Evolutionary conservation across 2,329 filamentous ascomycete genomes (phyloP).

Genomic region (Beauveria brongniartii): DNA sequence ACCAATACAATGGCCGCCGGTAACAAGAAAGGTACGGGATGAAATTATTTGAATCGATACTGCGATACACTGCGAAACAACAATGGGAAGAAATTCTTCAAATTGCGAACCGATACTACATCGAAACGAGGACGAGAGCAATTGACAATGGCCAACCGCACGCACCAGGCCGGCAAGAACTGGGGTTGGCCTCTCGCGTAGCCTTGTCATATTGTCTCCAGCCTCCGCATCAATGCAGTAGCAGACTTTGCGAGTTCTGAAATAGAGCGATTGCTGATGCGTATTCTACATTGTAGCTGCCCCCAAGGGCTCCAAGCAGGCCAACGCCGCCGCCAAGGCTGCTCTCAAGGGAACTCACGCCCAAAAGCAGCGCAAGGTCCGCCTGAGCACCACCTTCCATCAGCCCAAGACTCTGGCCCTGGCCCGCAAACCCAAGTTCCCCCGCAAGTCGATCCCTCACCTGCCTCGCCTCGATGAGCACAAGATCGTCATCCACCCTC

Average conservation of each 20-base stretch:
- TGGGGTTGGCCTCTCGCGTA: neutral
- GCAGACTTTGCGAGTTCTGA: conserved; percentile 70
- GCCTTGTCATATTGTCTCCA: neutral
- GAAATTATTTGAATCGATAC: conserved; percentile 14
- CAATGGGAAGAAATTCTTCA: conserved; percentile 3
- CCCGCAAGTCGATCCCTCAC: conserved; percentile 88
- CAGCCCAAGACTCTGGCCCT: conserved; percentile 92
- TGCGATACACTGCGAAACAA: conserved; percentile 2
- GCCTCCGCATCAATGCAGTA: conserved; percentile 52
- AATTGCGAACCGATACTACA: conserved; percentile 1
- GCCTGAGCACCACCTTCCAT: conserved; percentile 92
- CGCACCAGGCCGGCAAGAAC: neutral
- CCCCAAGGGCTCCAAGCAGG: conserved; percentile 69
- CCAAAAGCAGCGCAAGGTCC: conserved; percentile 89
- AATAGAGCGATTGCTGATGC: conserved; percentile 66
- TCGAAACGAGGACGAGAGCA: conserved; percentile 1
- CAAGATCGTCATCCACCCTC: conserved; percentile 95
- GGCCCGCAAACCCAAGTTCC: conserved; percentile 88
- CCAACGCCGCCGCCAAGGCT: conserved; percentile 89
- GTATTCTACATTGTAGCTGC: conserved; percentile 45
- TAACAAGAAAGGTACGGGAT: conserved; percentile 41
- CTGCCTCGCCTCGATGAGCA: conserved; percentile 89
- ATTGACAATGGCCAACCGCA: neutral
- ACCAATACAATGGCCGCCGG: conserved; percentile 26
- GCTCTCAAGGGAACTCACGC: conserved; percentile 70